These are phyloP conservation scores for Cucurbita moschata DNA, from an alignment of 306 rosid species.

Conservation along the genomic window DNA sequence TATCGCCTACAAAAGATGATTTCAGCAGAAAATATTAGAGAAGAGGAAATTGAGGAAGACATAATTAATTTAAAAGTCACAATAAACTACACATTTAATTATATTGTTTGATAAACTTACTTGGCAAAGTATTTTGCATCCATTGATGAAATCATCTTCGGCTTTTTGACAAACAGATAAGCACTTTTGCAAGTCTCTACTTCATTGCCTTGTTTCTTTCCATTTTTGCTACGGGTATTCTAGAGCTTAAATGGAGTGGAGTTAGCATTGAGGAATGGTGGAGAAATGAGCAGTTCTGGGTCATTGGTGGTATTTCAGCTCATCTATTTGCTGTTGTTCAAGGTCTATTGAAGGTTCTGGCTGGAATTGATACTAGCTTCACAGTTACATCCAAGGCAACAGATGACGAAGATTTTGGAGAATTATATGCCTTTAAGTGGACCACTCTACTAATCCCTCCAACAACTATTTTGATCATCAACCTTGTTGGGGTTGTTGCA, in stretches of 20 bases:
- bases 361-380: conserved; percentile 84
- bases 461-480: conserved; percentile 74
- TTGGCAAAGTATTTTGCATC: neutral
- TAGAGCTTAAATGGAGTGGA: conserved; percentile 96
- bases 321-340: conserved; percentile 82
- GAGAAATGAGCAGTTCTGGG: conserved; percentile 99
- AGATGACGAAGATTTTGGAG: conserved; percentile 86
- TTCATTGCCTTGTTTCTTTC: conserved; percentile 72
- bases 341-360: conserved; percentile 82
- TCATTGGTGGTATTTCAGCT: conserved; percentile 91
- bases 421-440: conserved; percentile 70
- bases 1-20: neutral
- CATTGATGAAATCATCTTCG: neutral
- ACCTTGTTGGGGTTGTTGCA: conserved; percentile 88
- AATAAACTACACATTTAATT: neutral
- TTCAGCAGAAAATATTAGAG: neutral
- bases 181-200: conserved; percentile 78
- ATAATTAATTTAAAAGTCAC: neutral
- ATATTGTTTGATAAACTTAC: neutral
- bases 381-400: conserved; percentile 82
- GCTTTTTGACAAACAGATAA: conserved; percentile 46
- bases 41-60: neutral
- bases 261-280: conserved; percentile 99
- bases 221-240: conserved; percentile 77
- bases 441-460: conserved; percentile 93